Base-by-base conservation (phyloP, 371 early-diverging fungal genomes). In the Apophysomyces elegans region DNA sequence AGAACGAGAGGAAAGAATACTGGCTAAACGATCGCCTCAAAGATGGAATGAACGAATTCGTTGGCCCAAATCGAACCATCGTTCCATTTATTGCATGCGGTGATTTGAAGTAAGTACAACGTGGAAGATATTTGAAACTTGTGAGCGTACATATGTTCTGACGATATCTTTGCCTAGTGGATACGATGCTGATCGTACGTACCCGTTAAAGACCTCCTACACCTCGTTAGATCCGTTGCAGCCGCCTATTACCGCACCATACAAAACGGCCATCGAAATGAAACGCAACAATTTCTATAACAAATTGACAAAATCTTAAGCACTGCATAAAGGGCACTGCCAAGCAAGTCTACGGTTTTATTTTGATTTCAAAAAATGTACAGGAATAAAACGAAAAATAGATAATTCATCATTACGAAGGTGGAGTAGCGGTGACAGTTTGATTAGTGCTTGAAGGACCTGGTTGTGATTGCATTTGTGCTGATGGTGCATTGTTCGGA, bases 71-170 rank as follows among this genome's bases (percentile, higher is more conserved):
- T 74, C 81, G 93, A 59, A 83, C 86, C 1, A 90, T 95, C 70
- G 94, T 91, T 2, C 97, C 97, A 1, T 96, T 96, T 73, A 80
- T 95, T 62, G 94, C 96, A 0, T 95, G 95, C 68, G 97, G 97
- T 18, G 97, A 96, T 69, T 73, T 95, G 61, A 88, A 86, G 88
- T 87, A 84, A 75, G 69, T 54, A 13, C 35, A 56, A 26, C 2
- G 3, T 37, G 2, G 11, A 63, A 13, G 21, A 36, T 4, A 1
- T 18, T 14, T n/a, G 56, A 16, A 12, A 56, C 0, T n/a, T 8
- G 18, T 47, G 59, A 12, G 32, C 32, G 32, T 26, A 26, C 3
- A 2, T 26, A 26, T 26, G 2, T 26, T 2, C 32, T 26, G 32
- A 26, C 32, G 32, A 26, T 26, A 26, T 26, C 1, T 26, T 26